A percentile compares a stretch with the other conserved stretches of the same genome.
Conservation (phyloP, 2,329 filamentous ascomycete species). For the Fusarium sp. region DNA sequence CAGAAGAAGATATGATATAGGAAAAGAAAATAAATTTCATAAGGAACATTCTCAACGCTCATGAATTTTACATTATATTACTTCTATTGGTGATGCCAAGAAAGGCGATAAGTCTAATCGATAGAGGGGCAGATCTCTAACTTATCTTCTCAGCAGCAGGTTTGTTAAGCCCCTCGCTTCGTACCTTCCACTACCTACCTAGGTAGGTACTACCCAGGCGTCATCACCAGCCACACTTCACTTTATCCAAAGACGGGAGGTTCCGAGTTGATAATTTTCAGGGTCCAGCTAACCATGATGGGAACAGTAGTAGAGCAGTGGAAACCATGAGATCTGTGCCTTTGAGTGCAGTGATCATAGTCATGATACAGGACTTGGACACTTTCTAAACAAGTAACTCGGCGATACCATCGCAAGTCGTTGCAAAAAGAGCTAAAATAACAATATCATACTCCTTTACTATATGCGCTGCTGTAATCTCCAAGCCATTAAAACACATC, state of each 20-base stretch:
- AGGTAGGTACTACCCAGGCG: too few relatives aligned
- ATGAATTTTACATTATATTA: neutral
- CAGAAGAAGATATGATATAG: neutral
- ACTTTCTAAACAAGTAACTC: neutral
- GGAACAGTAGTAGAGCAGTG: neutral
- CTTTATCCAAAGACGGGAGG: conserved; percentile 21
- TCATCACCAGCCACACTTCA: conserved; percentile 34
- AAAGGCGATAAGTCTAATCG: conserved; percentile 21
- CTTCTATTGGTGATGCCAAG: conserved; percentile 10
- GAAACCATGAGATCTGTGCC: conserved; percentile 1
- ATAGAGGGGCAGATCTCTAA: conserved; percentile 35
- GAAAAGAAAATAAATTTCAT: neutral
- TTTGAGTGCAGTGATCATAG: neutral
- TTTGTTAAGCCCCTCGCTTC: conserved; percentile 38
- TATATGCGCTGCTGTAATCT: neutral
- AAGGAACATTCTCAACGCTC: neutral
- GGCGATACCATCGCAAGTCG: too few relatives aligned
- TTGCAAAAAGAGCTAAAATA: neutral
- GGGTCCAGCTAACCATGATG: conserved; percentile 31
- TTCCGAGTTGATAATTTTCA: conserved; percentile 26
- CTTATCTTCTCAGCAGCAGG: conserved; percentile 7
- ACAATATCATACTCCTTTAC: neutral
- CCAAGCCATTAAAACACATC: neutral
- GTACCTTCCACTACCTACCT: too few relatives aligned
- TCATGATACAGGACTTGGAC: neutral